phyloP scores from a whole-genome alignment of 1,139 yeast species.

The Kurtzmaniella natalensis region DNA sequence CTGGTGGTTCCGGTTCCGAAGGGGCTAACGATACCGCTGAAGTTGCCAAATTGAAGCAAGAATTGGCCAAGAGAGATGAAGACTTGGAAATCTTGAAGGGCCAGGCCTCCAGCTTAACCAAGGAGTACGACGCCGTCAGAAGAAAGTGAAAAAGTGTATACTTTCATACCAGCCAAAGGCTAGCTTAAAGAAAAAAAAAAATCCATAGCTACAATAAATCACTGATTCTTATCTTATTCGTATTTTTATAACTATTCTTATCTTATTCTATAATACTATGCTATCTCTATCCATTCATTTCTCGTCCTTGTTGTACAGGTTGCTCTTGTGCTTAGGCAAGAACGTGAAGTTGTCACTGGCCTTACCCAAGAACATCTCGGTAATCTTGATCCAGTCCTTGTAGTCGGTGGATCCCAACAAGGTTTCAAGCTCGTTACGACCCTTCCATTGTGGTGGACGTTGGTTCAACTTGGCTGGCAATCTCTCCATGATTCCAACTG shows the following conservation, averaged over 20 bases:
- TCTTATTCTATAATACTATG: no score
- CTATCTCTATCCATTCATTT: background rate
- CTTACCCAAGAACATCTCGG: conserved; percentile 95
- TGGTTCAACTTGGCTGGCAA: conserved; percentile 88
- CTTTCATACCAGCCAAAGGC: no score
- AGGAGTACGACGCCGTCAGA: conserved; percentile 56
- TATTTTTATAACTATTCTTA: background rate
- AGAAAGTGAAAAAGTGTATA: no score
- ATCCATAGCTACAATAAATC: no score
- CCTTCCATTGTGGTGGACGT: conserved; percentile 91
- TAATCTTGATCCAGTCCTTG: conserved; percentile 91
- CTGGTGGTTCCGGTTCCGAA: conserved; percentile 8
- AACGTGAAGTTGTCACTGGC: conserved; percentile 72
- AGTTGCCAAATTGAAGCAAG: conserved; percentile 44
- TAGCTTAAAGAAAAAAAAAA: no score
- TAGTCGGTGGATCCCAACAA: conserved; percentile 80
- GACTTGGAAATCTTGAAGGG: conserved; percentile 65
- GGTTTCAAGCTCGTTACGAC: conserved; percentile 92
- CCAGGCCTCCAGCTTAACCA: conserved; percentile 63
- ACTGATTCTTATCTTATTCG: background rate
- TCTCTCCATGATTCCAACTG: conserved; percentile 86
- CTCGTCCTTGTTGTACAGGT: conserved; percentile 48
- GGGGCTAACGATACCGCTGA: conserved; percentile 28
- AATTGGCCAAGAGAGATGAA: conserved; percentile 56
- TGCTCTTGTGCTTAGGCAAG: conserved; percentile 92